A percentile compares a stretch with the other conserved stretches of the same genome.
These are phyloP conservation scores for Aspergillus bridgeri DNA, from an alignment of 495 filamentous ascomycete genomes.

Conservation along the genomic window DNA sequence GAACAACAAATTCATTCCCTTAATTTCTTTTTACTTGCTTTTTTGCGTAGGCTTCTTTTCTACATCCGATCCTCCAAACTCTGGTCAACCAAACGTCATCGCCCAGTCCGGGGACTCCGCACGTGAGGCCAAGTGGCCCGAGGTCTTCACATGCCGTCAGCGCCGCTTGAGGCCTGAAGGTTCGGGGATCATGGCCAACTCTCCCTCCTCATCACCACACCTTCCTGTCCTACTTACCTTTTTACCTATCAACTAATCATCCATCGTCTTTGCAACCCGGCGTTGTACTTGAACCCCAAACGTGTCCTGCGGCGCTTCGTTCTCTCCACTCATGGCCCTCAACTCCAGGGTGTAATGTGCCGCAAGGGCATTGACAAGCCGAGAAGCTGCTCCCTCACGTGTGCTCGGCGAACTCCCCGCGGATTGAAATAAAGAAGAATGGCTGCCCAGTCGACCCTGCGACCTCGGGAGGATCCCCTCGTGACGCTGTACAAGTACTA, in stretches of 20 bases:
- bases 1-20: no score
- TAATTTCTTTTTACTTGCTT: no score
- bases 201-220: background rate
- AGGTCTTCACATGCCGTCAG: constrained; percentile 31
- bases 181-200: constrained; percentile 9
- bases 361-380: constrained; percentile 8
- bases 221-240: background rate
- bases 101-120: constrained; percentile 18
- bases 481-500: constrained; percentile 66
- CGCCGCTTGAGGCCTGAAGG: constrained; percentile 11
- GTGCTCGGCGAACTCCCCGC: background rate
- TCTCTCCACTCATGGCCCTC: constrained; percentile 17
- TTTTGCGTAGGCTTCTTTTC: no score
- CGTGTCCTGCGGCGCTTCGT: constrained; percentile 1
- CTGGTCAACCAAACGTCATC: background rate
- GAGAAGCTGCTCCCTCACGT: background rate
- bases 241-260: no score
- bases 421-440: constrained; percentile 38
- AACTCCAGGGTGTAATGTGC: constrained; percentile 15
- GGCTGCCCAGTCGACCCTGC: constrained; percentile 85
- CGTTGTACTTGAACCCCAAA: background rate
- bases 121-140: constrained; percentile 26
- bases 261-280: background rate
- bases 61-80: no score
- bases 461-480: constrained; percentile 65